A percentile compares a stretch with the other conserved stretches of the same genome.
Conservation (phyloP, 2,329 filamentous ascomycete species). For the Cytospora leucostoma region DNA sequence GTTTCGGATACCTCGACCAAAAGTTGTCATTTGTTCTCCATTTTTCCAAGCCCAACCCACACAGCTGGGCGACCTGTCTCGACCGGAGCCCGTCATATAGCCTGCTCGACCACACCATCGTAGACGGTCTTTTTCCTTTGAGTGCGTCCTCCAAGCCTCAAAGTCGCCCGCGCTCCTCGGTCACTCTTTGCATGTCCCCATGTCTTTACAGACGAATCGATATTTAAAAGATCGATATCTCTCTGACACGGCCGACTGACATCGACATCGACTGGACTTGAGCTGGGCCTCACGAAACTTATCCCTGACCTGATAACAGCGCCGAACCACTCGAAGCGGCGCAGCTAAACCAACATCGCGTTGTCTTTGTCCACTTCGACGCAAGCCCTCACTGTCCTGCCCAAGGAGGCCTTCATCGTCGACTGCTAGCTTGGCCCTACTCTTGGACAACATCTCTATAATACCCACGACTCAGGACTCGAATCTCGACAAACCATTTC, state of each 20-base stretch:
- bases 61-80: conserved; percentile 25
- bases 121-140: conserved; percentile 2
- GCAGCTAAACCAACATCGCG: conserved; percentile 14
- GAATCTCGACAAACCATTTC: not conserved
- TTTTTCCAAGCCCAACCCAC: not conserved
- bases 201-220: conserved; percentile 36
- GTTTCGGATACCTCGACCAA: conserved; percentile 23
- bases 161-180: not conserved
- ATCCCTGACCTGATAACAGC: conserved; percentile 14
- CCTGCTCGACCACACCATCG: conserved; percentile 19
- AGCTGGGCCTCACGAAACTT: conserved; percentile 23
- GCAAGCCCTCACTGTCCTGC: conserved; percentile 6
- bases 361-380: conserved; percentile 26
- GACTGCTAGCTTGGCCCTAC: conserved; percentile 5
- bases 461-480: conserved; percentile 8
- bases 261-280: conserved; percentile 23
- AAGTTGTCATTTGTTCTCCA: conserved; percentile 8
- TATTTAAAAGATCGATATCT: conserved; percentile 34
- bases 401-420: conserved; percentile 2
- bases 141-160: conserved; percentile 7
- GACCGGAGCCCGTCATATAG: conserved; percentile 23
- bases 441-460: not conserved
- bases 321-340: conserved; percentile 15
- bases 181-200: conserved; percentile 32
- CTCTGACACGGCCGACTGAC: conserved; percentile 41